Percentiles rank a stretch among this genome's conserved stretches.
These are phyloP conservation scores for Pestalotiopsis sp. DNA, from an alignment of 2,329 filamentous ascomycete species.

Conservation along the genomic window DNA sequence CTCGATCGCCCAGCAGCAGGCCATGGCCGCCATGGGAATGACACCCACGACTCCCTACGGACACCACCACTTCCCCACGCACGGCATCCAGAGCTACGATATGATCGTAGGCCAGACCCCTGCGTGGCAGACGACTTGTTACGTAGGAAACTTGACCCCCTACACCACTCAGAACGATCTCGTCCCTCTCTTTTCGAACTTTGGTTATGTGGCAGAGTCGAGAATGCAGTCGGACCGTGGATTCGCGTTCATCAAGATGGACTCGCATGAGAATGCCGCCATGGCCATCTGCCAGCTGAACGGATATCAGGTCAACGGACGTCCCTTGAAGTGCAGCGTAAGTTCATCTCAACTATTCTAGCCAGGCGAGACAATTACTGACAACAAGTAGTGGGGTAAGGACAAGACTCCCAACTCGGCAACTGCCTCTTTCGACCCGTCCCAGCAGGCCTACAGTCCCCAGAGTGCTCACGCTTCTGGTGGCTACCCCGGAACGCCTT, in stretches of 20 bases:
- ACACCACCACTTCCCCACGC: constrained; percentile 96
- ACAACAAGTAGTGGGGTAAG: constrained; percentile 83
- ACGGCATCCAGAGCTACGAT: constrained; percentile 95
- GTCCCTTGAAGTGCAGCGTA: constrained; percentile 98
- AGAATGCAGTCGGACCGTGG: constrained; percentile 97
- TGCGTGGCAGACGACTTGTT: constrained; percentile 97
- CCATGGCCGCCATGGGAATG: constrained; percentile 97
- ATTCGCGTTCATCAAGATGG: constrained; percentile 99
- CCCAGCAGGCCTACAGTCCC: constrained; percentile 69
- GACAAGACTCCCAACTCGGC: constrained; percentile 80
- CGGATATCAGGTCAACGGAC: constrained; percentile 96
- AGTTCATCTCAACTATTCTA: constrained; percentile 43
- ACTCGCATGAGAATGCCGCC: constrained; percentile 94
- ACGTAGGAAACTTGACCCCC: constrained; percentile 95
- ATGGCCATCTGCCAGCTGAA: constrained; percentile 99
- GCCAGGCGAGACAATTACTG: constrained; percentile 25
- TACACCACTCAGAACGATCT: constrained; percentile 97
- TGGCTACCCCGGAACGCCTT: constrained; percentile 77
- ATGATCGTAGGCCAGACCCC: constrained; percentile 96
- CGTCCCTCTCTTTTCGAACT: constrained; percentile 98
- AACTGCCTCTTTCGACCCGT: constrained; percentile 71
- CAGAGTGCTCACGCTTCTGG: constrained; percentile 72
- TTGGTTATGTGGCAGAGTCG: constrained; percentile 95
- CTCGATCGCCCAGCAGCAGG: constrained; percentile 95
- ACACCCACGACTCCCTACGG: constrained; percentile 95